Base-by-base conservation (phyloP, 768 basidiomycete genomes). In the Russula sp. region DNA sequence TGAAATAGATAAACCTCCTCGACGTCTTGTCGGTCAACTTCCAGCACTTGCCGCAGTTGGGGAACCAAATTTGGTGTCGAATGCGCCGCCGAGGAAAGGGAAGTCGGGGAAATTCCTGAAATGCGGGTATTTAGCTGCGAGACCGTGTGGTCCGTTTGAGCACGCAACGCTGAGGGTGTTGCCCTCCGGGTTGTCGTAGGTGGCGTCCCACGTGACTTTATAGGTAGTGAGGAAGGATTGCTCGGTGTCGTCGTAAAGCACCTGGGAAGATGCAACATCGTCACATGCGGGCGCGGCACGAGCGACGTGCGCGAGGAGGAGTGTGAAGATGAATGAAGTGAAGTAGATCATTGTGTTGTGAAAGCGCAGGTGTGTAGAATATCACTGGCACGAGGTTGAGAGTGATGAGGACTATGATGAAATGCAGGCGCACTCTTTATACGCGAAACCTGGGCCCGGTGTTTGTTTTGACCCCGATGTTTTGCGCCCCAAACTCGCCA, bases 1-100 rank as follows among this genome's bases (percentile, higher is more conserved):
- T 72, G 13, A 87, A 71, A 46, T 76, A 79, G 71, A 86, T 75
- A 56, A 69, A 79, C 59, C 64, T 77, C 26, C 68, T 69, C 1
- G 59, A 67, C 3, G 76, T 75, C 6, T 76, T 76, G 73, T 79
- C 85, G 8, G 80, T 79, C 66, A 88, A 71, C 63, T 78, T 60
- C 84, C 84, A 88, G 73, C 87, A 88, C 24, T 79, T 78, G 3
- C 84, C 84, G 68, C 86, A 88, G 52, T 76, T 74, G 1, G 72
- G 62, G 83, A 85, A 70, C 83, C 77, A 73, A 75, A 87, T 8
- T 71, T 71, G 61, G 87, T 75, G 44, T 79, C 82, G 20, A 76
- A 75, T 0, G 78, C 81, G 1, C 82, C 86, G 38, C 84, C 85
- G 69, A 88, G 83, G 71, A 76, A 71, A 0, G 86, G 85, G 77